Evolutionary conservation across 2,329 filamentous ascomycete genomes (phyloP).

Genomic region (Neopestalotiopsis rosae): DNA sequence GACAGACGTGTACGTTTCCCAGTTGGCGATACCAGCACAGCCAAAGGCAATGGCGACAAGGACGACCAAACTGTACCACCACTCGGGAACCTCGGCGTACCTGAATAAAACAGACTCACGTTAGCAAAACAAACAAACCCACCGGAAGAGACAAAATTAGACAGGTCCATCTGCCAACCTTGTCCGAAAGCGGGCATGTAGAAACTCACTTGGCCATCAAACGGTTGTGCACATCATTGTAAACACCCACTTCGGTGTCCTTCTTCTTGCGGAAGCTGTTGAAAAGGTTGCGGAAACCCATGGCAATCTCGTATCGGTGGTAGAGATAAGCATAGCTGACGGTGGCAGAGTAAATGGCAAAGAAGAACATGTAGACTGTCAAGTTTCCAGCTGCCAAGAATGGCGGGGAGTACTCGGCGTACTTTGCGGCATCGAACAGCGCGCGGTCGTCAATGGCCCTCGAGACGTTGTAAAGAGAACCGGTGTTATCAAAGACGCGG

Average conservation of each 20-base stretch:
- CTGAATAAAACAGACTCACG: background rate
- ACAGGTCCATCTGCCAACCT: background rate
- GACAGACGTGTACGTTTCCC: slow-evolving; percentile 56
- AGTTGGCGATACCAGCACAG: slow-evolving; percentile 51
- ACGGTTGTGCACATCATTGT: slow-evolving; percentile 45
- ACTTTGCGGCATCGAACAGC: slow-evolving; percentile 51
- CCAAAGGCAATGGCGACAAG: slow-evolving; percentile 51
- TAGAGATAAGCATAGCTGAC: slow-evolving; percentile 57
- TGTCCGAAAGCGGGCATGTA: background rate
- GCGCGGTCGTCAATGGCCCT: slow-evolving; percentile 36
- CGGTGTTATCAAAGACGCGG: slow-evolving; percentile 55
- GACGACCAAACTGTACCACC: slow-evolving; percentile 54
- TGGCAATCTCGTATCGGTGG: slow-evolving; percentile 55
- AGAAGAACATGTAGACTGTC: slow-evolving; percentile 61
- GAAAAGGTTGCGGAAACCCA: slow-evolving; percentile 53
- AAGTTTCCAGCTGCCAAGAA: slow-evolving; percentile 56
- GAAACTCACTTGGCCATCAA: slow-evolving; percentile 45
- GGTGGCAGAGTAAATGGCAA: slow-evolving; percentile 58
- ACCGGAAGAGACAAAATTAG: background rate
- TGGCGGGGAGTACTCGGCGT: slow-evolving; percentile 56
- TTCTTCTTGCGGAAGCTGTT: slow-evolving; percentile 50
- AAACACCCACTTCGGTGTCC: slow-evolving; percentile 34
- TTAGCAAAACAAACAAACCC: background rate
- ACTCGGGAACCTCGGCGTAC: slow-evolving; percentile 56
- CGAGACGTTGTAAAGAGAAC: slow-evolving; percentile 50